Conservation (phyloP, 306 rosid genomes). For the Fagus sylvatica region DNA sequence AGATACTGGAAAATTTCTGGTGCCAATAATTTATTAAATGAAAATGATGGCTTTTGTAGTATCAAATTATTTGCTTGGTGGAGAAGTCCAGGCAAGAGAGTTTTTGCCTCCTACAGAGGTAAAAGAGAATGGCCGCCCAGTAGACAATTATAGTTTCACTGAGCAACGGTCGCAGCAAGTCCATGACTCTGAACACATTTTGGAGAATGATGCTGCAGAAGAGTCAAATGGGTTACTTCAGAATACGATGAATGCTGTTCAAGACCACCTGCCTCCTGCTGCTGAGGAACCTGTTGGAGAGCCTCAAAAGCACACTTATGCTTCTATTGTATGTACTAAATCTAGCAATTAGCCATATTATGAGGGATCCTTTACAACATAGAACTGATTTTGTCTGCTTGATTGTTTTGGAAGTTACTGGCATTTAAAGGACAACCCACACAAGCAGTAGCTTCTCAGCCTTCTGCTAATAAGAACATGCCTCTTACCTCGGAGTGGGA, state of each 20-base stretch:
- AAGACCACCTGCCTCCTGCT: constrained; percentile 56
- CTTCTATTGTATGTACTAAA: constrained; percentile 75
- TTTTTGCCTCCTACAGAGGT: constrained; percentile 56
- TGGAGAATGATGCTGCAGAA: constrained; percentile 55
- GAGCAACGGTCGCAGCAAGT: constrained; percentile 67
- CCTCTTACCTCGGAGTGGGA: constrained; percentile 43
- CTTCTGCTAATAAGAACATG: constrained; percentile 35
- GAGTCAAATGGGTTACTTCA: constrained; percentile 68
- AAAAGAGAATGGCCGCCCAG: constrained; percentile 70
- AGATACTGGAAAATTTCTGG: background rate
- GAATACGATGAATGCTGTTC: constrained; percentile 45
- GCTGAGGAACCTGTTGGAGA: constrained; percentile 83
- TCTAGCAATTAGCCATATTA: constrained; percentile 20
- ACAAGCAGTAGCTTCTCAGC: constrained; percentile 34
- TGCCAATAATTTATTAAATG: constrained; percentile 9
- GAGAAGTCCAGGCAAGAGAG: constrained; percentile 76
- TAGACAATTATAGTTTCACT: constrained; percentile 58
- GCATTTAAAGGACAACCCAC: constrained; percentile 73
- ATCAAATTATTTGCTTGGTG: constrained; percentile 62
- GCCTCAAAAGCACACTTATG: constrained; percentile 94
- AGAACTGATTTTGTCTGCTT: constrained; percentile 38
- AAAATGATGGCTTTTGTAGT: constrained; percentile 53
- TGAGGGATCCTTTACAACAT: constrained; percentile 9
- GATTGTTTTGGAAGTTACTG: constrained; percentile 57
- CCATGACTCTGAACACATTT: constrained; percentile 54